A percentile compares a stretch with the other conserved stretches of the same genome.
Evolutionary conservation across 2,329 filamentous ascomycete species (phyloP).

Genomic region (Aspergillus neotritici): DNA sequence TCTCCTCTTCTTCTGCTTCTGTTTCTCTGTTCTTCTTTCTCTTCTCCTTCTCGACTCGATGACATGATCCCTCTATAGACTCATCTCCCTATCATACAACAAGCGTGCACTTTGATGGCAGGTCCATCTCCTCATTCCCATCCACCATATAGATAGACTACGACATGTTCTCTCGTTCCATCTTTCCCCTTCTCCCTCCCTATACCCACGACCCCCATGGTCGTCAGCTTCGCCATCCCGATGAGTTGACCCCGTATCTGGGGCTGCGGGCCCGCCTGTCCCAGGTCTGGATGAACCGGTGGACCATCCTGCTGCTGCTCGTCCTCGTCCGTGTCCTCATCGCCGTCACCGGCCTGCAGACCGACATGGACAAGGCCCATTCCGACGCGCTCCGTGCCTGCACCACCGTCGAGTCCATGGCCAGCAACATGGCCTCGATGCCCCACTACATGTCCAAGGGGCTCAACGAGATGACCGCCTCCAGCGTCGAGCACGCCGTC

Average conservation of each 20-base stretch:
- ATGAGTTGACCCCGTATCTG: slow-evolving; percentile 81
- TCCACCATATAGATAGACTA: slow-evolving; percentile 1
- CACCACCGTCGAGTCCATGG: slow-evolving; percentile 84
- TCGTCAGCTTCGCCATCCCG: slow-evolving; percentile 54
- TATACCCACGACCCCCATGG: slow-evolving; percentile 45
- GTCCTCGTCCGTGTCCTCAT: slow-evolving; percentile 77
- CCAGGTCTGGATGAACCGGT: slow-evolving; percentile 95
- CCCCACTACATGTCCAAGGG: slow-evolving; percentile 87
- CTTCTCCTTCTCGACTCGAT: slow-evolving; percentile 10
- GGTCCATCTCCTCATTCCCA: slow-evolving; percentile 4
- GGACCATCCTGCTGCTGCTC: slow-evolving; percentile 84
- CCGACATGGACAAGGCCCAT: slow-evolving; percentile 70
- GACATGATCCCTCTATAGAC: slow-evolving; percentile 13
- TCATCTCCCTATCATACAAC: slow-evolving; percentile 1
- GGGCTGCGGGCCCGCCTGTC: slow-evolving; percentile 83
- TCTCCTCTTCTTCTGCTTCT: slow-evolving; percentile 7
- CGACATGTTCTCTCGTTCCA: slow-evolving; percentile 16
- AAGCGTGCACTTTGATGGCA: slow-evolving; percentile 15
- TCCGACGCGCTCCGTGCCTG: slow-evolving; percentile 81
- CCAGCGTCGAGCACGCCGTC: slow-evolving; percentile 73
- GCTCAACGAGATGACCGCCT: slow-evolving; percentile 78
- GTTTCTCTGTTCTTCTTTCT: slow-evolving; percentile 17
- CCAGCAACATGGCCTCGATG: slow-evolving; percentile 96
- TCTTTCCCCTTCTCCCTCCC: slow-evolving; percentile 37
- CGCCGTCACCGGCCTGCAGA: slow-evolving; percentile 65